Evolutionary conservation across 1,139 yeast genomes (phyloP).

Genomic region (Diutina sp.): DNA sequence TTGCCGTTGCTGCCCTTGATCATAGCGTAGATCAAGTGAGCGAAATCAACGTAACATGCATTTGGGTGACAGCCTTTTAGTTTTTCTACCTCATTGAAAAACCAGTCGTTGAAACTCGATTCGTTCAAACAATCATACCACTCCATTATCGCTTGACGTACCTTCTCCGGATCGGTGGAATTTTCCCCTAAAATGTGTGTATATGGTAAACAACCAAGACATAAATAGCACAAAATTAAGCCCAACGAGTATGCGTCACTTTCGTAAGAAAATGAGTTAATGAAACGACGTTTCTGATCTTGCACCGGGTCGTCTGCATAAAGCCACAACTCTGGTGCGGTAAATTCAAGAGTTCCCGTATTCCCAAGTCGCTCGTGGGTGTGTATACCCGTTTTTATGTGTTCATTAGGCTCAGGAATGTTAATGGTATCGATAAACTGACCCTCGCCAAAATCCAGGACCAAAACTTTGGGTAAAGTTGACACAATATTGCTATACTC

Average conservation of each 20-base stretch:
- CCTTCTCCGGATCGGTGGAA: conserved; percentile 17
- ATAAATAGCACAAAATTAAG: conserved; percentile 60
- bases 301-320: conserved; percentile 9
- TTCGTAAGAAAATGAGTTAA: conserved; percentile 26
- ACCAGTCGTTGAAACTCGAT: conserved; percentile 16
- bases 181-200: conserved; percentile 13
- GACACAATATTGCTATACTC: conserved; percentile 13
- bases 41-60: conserved; percentile 9
- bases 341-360: conserved; percentile 78
- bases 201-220: conserved; percentile 61
- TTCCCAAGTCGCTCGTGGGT: conserved; percentile 36
- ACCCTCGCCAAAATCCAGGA: conserved; percentile 87
- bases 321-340: conserved; percentile 69
- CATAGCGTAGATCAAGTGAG: conserved; percentile 17
- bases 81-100: conserved; percentile 7
- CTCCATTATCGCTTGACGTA: conserved; percentile 14
- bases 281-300: conserved; percentile 4
- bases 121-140: conserved; percentile 18
- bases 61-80: conserved; percentile 4
- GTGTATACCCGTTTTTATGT: conserved; percentile 2
- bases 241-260: conserved; percentile 81
- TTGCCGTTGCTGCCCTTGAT: conserved; percentile 14
- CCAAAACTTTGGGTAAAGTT: conserved; percentile 52
- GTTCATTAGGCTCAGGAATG: conserved; percentile 20
- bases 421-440: conserved; percentile 43